These are phyloP conservation scores for Pythium monospermum DNA, from an alignment of 352 stramenopile species.

Conservation along the genomic window DNA sequence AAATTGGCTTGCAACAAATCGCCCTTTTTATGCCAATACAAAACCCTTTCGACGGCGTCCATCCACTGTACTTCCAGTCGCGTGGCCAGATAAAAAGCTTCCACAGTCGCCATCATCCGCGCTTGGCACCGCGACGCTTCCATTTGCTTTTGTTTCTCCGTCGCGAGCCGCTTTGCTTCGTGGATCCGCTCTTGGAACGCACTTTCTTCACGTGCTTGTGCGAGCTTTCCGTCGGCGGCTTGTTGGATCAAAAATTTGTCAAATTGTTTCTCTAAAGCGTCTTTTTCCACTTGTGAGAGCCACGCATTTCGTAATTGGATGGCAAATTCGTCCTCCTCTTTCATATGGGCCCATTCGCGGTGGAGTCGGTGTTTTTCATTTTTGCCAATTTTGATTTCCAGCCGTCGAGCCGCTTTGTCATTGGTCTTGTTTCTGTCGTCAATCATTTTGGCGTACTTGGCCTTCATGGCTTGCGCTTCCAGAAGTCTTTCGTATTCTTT, in stretches of 20 bases:
- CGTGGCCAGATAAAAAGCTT: constrained; percentile 36
- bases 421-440: constrained; percentile 55
- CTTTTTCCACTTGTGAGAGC: constrained; percentile 31
- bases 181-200: constrained; percentile 33
- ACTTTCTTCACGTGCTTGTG: constrained; percentile 40
- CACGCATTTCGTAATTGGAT: constrained; percentile 55
- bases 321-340: constrained; percentile 54
- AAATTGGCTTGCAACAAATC: constrained; percentile 29
- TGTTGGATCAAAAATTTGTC: constrained; percentile 63
- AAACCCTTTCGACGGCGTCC: constrained; percentile 32
- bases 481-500: constrained; percentile 57
- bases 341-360: constrained; percentile 64
- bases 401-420: constrained; percentile 56
- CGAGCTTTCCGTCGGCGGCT: constrained; percentile 39
- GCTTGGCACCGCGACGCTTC: constrained; percentile 57
- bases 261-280: constrained; percentile 48
- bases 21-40: constrained; percentile 30
- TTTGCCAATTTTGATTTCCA: constrained; percentile 78
- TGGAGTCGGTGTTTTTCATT: constrained; percentile 72
- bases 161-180: constrained; percentile 42
- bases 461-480: constrained; percentile 66
- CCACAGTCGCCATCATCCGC: constrained; percentile 56
- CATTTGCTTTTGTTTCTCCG: constrained; percentile 38
- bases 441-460: constrained; percentile 66
- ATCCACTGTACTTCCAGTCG: constrained; percentile 44